A percentile compares a stretch with the other conserved stretches of the same genome.
These are phyloP conservation scores for Phlebiopsis gigantea DNA, from an alignment of 768 basidiomycete genomes.

Conservation along the genomic window DNA sequence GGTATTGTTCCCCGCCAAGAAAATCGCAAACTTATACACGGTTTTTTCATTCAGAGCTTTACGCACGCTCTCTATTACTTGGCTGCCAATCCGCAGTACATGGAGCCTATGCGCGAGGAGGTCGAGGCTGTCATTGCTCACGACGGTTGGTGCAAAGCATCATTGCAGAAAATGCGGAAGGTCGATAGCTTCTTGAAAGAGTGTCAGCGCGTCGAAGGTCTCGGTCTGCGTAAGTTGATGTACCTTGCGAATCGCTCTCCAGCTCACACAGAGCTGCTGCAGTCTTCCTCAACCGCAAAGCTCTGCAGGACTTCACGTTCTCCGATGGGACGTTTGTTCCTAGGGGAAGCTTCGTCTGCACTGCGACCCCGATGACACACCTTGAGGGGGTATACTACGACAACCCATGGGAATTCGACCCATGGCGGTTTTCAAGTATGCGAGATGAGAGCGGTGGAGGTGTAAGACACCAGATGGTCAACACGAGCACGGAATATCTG, in stretches of 20 bases:
- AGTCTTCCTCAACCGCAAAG: slow-evolving; percentile 27
- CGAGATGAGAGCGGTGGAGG: slow-evolving; percentile 16
- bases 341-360: slow-evolving; percentile 16
- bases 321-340: slow-evolving; percentile 29
- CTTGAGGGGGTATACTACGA: slow-evolving; percentile 19
- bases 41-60: slow-evolving; percentile 15
- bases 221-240: slow-evolving; percentile 20
- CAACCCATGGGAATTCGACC: slow-evolving; percentile 31
- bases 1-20: not conserved
- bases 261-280: slow-evolving; percentile 18
- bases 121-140: slow-evolving; percentile 14
- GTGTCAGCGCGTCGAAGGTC: slow-evolving; percentile 20
- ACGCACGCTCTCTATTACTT: slow-evolving; percentile 25
- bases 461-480: slow-evolving; percentile 1
- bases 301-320: slow-evolving; percentile 28
- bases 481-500: slow-evolving; percentile 6
- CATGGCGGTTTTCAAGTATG: slow-evolving; percentile 36
- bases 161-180: slow-evolving; percentile 25
- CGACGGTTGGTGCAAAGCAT: slow-evolving; percentile 21
- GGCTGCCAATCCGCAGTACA: slow-evolving; percentile 25
- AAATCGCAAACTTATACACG: not conserved
- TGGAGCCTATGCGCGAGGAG: slow-evolving; percentile 26
- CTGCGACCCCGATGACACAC: slow-evolving; percentile 18
- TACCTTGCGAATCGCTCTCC: not conserved
- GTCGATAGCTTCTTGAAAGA: slow-evolving; percentile 33